phyloP scores from a whole-genome alignment of 306 rosid genomes.

The Rosa chinensis region DNA sequence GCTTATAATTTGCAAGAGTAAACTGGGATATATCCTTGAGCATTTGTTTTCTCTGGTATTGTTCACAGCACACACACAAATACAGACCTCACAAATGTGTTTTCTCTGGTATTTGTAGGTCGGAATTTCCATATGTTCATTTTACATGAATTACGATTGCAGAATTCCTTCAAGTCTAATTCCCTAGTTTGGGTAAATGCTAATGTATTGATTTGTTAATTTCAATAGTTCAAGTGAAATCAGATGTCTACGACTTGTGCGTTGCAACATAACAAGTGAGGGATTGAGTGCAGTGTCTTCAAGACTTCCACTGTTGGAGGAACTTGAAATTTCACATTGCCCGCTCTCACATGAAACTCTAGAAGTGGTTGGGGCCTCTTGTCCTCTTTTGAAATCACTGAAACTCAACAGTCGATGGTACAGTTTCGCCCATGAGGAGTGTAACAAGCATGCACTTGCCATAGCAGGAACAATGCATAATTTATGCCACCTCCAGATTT shows the following conservation, averaged over 20 bases:
- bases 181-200: too few species aligned
- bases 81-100: too few species aligned
- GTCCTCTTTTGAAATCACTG: neutral
- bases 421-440: neutral
- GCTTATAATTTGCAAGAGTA: too few species aligned
- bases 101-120: too few species aligned
- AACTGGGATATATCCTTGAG: too few species aligned
- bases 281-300: neutral
- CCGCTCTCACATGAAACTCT: neutral
- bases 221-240: neutral
- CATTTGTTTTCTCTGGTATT: too few species aligned
- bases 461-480: slow-evolving; percentile 47
- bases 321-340: neutral
- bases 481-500: slow-evolving; percentile 48
- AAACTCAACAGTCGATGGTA: neutral
- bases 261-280: neutral
- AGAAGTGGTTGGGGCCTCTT: neutral
- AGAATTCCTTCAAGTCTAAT: too few species aligned
- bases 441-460: slow-evolving; percentile 32
- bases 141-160: too few species aligned
- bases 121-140: too few species aligned
- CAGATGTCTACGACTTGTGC: neutral
- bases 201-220: too few species aligned
- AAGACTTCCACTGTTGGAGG: neutral
- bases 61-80: too few species aligned